Evolutionary conservation across 1,284 basidiomycete genomes (phyloP).

Genomic region (Rhodotorula sp.): DNA sequence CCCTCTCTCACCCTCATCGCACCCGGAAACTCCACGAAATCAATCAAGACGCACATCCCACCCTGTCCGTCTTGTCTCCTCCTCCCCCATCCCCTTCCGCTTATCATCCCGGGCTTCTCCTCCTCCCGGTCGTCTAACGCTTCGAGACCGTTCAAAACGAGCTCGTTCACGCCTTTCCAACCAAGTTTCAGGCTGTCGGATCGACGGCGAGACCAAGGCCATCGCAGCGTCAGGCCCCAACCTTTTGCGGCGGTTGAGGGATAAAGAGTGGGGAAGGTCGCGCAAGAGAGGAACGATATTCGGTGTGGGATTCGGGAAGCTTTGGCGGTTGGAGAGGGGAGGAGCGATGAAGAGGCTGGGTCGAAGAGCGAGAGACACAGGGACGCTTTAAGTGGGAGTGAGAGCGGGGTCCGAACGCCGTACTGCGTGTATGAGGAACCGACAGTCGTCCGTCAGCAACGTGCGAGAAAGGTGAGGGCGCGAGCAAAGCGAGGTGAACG

Average conservation of each 20-base stretch:
- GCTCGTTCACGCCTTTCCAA: constrained; percentile 19
- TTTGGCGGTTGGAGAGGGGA: not conserved
- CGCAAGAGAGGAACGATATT: constrained; percentile 22
- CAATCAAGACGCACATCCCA: not conserved
- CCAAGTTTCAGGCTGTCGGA: not conserved
- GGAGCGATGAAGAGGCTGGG: not conserved
- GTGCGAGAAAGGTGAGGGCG: not conserved
- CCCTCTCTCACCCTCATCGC: no score
- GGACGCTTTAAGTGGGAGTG: constrained; percentile 20
- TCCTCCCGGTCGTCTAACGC: not conserved
- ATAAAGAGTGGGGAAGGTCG: constrained; percentile 14
- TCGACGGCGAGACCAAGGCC: no score
- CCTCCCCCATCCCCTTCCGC: not conserved
- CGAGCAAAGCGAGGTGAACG: not conserved
- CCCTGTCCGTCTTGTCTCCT: not conserved
- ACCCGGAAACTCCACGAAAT: no score
- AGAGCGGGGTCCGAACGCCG: constrained; percentile 12
- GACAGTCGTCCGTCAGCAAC: not conserved
- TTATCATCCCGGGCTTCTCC: no score
- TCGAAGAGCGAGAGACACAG: constrained; percentile 28
- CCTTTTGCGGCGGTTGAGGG: constrained; percentile 25
- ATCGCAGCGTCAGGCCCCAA: not conserved
- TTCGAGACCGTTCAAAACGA: constrained; percentile 10
- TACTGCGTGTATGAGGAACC: constrained; percentile 2
- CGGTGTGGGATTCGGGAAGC: not conserved